These are phyloP conservation scores for Spirogloea muscicola DNA, from an alignment of 139 green algal genomes.

Conservation along the genomic window DNA sequence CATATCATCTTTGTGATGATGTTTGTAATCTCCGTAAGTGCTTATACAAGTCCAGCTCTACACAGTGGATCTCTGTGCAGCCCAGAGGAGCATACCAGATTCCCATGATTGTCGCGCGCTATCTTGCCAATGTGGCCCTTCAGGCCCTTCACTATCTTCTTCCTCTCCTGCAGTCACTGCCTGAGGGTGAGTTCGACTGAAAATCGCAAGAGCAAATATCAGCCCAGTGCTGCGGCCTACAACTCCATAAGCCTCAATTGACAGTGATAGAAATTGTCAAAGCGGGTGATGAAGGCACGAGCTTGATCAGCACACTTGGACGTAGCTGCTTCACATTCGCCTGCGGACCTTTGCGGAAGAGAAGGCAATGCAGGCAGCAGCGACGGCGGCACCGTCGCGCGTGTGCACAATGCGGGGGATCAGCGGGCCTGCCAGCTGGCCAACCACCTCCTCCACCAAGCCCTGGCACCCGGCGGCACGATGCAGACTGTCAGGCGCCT, in stretches of 20 bases:
- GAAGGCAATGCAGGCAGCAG: not conserved
- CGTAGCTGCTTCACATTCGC: too few species aligned
- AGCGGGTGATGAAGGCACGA: too few species aligned
- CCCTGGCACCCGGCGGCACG: conserved; percentile 17
- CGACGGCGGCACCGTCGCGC: conserved; percentile 36
- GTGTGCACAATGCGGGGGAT: conserved; percentile 58
- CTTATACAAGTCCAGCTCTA: too few species aligned
- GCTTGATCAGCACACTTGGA: too few species aligned
- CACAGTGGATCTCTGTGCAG: too few species aligned
- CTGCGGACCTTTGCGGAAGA: conserved; percentile 34
- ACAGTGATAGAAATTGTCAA: too few species aligned
- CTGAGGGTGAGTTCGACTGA: too few species aligned
- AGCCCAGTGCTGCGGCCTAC: too few species aligned
- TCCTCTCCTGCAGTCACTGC: conserved; percentile 31
- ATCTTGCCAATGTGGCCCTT: conserved; percentile 49
- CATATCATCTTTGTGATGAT: too few species aligned
- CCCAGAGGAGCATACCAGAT: conserved; percentile 27
- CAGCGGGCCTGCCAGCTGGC: conserved; percentile 41
- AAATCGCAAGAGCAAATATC: too few species aligned
- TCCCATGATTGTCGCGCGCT: conserved; percentile 42
- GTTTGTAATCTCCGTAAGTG: too few species aligned
- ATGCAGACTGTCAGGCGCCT: not conserved
- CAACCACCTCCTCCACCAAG: conserved; percentile 29
- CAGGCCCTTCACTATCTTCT: conserved; percentile 52
- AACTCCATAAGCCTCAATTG: too few species aligned